These are phyloP conservation scores for Apodospora peruviana DNA, from an alignment of 495 filamentous ascomycete genomes.

Conservation along the genomic window DNA sequence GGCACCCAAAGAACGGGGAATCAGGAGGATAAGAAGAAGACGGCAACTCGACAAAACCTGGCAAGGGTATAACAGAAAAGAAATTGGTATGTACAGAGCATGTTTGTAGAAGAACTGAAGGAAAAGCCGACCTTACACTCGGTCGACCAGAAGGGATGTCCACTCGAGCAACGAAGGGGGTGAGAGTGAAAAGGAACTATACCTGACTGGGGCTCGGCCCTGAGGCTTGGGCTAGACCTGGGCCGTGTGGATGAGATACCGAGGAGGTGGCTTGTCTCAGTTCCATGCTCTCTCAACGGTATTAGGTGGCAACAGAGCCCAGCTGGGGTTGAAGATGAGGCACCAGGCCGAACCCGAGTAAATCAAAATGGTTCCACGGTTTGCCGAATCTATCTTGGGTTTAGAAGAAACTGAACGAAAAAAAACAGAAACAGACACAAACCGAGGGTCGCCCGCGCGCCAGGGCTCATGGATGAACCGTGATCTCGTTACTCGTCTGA, in stretches of 20 bases:
- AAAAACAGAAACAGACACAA: neutral
- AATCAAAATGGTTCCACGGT: neutral
- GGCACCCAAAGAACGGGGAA: too few relatives aligned
- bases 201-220: constrained; percentile 14
- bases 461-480: constrained; percentile 8
- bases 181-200: constrained; percentile 9
- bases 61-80: too few relatives aligned
- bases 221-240: constrained; percentile 10
- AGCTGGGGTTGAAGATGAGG: constrained; percentile 1
- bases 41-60: too few relatives aligned
- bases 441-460: constrained; percentile 2
- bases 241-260: constrained; percentile 15
- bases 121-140: neutral
- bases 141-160: neutral
- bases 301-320: constrained; percentile 14
- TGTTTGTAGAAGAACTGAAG: neutral
- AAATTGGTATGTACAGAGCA: too few relatives aligned
- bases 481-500: constrained; percentile 13
- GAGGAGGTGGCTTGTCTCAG: constrained; percentile 34
- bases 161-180: constrained; percentile 1
- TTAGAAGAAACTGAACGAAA: neutral
- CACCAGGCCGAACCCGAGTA: constrained; percentile 4
- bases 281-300: constrained; percentile 8
- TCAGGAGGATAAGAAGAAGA: too few relatives aligned
- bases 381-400: neutral